These are phyloP conservation scores for Thermomyces lanuginosus DNA, from an alignment of 2,329 filamentous ascomycete genomes.

Conservation along the genomic window DNA sequence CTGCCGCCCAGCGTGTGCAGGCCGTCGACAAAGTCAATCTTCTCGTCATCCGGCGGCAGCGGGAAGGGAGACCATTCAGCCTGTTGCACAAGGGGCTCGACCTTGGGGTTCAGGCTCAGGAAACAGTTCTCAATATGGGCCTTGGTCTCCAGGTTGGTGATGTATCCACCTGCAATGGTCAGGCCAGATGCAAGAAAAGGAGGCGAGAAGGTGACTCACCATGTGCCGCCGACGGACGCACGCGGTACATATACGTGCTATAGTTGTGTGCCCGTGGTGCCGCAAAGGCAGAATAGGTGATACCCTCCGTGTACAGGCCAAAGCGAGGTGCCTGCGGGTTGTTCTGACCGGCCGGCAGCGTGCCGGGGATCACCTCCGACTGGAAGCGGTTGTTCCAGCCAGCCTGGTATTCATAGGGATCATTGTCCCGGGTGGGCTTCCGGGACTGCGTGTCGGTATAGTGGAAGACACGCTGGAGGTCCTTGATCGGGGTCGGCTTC, in stretches of 20 bases:
- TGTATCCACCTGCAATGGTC: slow-evolving; percentile 11
- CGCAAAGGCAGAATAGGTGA: slow-evolving; percentile 15
- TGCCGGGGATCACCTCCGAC: slow-evolving; percentile 19
- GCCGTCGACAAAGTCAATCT: slow-evolving; percentile 39
- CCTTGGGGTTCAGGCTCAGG: slow-evolving; percentile 30
- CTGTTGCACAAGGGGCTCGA: slow-evolving; percentile 37
- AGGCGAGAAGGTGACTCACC: slow-evolving; percentile 7
- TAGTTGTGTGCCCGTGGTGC: slow-evolving; percentile 14
- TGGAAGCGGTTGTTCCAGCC: slow-evolving; percentile 17
- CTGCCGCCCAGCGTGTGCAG: slow-evolving; percentile 38
- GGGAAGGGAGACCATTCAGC: slow-evolving; percentile 41
- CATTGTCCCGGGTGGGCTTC: slow-evolving; percentile 15
- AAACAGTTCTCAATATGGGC: slow-evolving; percentile 14
- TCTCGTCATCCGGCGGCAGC: slow-evolving; percentile 27
- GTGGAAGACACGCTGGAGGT: slow-evolving; percentile 16
- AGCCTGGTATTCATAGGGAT: slow-evolving; percentile 15
- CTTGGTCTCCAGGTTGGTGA: slow-evolving; percentile 28
- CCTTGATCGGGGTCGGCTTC: slow-evolving; percentile 11
- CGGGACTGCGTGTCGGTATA: slow-evolving; percentile 15
- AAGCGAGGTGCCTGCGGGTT: slow-evolving; percentile 17
- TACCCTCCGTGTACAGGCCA: slow-evolving; percentile 17
- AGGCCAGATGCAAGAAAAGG: background rate
- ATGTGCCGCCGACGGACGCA: slow-evolving; percentile 13
- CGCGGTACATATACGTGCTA: slow-evolving; percentile 15
- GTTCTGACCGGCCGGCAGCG: slow-evolving; percentile 16